Percentiles rank a stretch among this genome's conserved stretches.
Evolutionary conservation across 2,329 filamentous ascomycete genomes (phyloP).

Genomic region (Verruconis gallopava): DNA sequence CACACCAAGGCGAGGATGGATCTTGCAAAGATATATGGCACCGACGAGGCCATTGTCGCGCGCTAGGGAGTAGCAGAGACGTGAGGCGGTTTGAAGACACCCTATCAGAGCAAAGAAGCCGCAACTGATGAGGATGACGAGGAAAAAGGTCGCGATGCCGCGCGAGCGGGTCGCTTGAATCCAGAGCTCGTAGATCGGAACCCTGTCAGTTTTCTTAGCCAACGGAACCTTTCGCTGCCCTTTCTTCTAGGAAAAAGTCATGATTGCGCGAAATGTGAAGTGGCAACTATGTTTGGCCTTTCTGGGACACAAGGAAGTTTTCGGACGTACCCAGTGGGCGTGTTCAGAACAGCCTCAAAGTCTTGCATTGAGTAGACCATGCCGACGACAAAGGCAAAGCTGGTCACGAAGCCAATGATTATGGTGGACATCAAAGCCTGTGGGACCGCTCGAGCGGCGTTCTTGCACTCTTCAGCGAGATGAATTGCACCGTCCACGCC

Average conservation of each 20-base stretch:
- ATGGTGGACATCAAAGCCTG: slow-evolving; percentile 19
- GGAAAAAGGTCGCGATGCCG: slow-evolving; percentile 20
- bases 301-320: neutral
- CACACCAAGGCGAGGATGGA: slow-evolving; percentile 24
- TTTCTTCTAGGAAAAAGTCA: no score
- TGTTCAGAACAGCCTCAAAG: slow-evolving; percentile 14
- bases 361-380: slow-evolving; percentile 19
- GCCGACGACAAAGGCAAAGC: slow-evolving; percentile 17
- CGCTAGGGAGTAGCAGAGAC: neutral
- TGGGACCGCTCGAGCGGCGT: slow-evolving; percentile 18
- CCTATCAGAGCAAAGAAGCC: slow-evolving; percentile 11
- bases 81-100: slow-evolving; percentile 3
- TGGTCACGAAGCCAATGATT: slow-evolving; percentile 21
- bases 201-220: neutral
- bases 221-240: no score
- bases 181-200: slow-evolving; percentile 23
- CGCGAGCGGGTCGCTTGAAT: slow-evolving; percentile 21
- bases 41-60: slow-evolving; percentile 1
- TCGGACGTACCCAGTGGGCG: slow-evolving; percentile 13
- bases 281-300: no score
- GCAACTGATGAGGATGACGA: slow-evolving; percentile 20
- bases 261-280: no score
- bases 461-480: slow-evolving; percentile 19
- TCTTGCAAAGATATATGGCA: slow-evolving; percentile 9
- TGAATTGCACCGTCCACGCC: slow-evolving; percentile 19